Evolutionary conservation across 352 stramenopile species (phyloP), one percentile per base, ranked within the genome.

Genomic region (Globisporangium irregulare): DNA sequence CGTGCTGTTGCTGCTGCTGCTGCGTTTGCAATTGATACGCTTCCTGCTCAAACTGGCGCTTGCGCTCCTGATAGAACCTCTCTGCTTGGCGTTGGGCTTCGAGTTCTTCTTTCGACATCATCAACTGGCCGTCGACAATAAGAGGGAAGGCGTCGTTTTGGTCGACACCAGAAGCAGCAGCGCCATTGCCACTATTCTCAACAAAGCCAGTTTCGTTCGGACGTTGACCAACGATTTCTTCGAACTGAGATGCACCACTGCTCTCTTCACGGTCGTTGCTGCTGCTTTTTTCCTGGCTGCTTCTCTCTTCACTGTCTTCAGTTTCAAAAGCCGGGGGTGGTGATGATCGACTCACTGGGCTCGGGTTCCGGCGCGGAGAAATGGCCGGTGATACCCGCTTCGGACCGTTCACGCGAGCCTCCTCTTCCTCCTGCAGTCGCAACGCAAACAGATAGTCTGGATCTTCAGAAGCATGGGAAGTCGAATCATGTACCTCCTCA

Each of bases 351-450:
- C 34, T 46, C 50, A 51, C 68, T 50, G 74, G 79, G 48, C 69
- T 81, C 1, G 67, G 67, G 57, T 71, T 67, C 5, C 53, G 14
- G 22, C 60, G 65, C 6, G 69, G 66, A 24, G 69, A 71, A 12
- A 50, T 32, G 15, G 22, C 7, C 9, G 69, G 66, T 1, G 69
- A 66, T 15, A 68, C 24, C 1, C 59, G 43, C 43, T 73, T 71
- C 5, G 55, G 43, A 18, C 65, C 57, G 25, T 64, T 61, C 38
- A 66, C 48, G 10, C 61, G 67, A 36, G 69, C 79, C 34, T 95
- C 82, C 71, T 97, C 87, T 77, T 97, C 84, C 54, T 90, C 75
- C 61, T 94, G 87, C 2, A 95, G 74, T 29, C 77, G 82, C 43
- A 94, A 69, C 1, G 89, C 89, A 8, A 95, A 60, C 8, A 92